These are phyloP conservation scores for Dictyostelium discoideum DNA, from an alignment of 78 protist genomes.

Conservation along the genomic window dicty_2.7 NC_007091.3:1783001-1783500, in stretches of 20 bases:
- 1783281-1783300: slow-evolving; percentile 46
- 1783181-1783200: neutral
- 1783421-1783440: slow-evolving; percentile 29
- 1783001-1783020: neutral
- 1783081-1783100: neutral
- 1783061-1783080: neutral
- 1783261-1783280: neutral
- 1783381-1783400: slow-evolving; percentile 32
- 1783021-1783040: neutral
- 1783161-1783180: neutral
- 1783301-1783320: slow-evolving; percentile 45
- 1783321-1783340: slow-evolving; percentile 43
- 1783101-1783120: neutral
- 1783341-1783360: slow-evolving; percentile 59
- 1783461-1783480: slow-evolving; percentile 69
- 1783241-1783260: slow-evolving; percentile 63
- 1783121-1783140: neutral
- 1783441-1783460: slow-evolving; percentile 63
- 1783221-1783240: neutral
- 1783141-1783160: neutral
- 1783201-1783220: neutral
- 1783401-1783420: slow-evolving; percentile 77
- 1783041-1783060: neutral
- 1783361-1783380: slow-evolving; percentile 70
- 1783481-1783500: slow-evolving; percentile 65